phyloP scores from a whole-genome alignment of 208 protist species.

The Trypanosoma boissoni region DNA sequence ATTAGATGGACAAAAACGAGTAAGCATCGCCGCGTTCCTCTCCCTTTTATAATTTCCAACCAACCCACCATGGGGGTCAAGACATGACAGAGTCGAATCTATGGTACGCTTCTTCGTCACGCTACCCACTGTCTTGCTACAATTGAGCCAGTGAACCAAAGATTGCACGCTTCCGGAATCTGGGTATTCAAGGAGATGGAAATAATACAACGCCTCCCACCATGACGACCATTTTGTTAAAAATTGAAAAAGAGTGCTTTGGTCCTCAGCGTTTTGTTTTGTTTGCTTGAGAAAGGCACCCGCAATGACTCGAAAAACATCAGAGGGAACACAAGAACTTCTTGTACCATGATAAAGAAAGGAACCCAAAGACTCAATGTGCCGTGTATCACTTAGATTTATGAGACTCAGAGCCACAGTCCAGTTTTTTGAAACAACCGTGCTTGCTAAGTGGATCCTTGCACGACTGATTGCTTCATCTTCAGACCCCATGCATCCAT shows the following conservation, averaged over 20 bases:
- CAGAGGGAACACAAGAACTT: slow-evolving; percentile 13
- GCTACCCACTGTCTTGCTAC: slow-evolving; percentile 2
- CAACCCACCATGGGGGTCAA: background rate
- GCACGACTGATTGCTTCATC: slow-evolving; percentile 30
- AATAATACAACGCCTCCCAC: slow-evolving; percentile 18
- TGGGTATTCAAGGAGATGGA: slow-evolving; percentile 9
- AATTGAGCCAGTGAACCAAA: slow-evolving; percentile 13
- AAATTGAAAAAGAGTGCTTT: slow-evolving; percentile 21
- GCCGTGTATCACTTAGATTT: slow-evolving; percentile 11
- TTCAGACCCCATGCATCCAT: slow-evolving; percentile 22
- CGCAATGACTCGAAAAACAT: slow-evolving; percentile 5
- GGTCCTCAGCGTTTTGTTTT: slow-evolving; percentile 4
- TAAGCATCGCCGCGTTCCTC: background rate
- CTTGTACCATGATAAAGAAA: slow-evolving; percentile 26
- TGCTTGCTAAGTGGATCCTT: slow-evolving; percentile 39
- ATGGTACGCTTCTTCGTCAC: slow-evolving; percentile 6
- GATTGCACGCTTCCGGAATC: slow-evolving; percentile 4
- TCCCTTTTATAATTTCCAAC: background rate
- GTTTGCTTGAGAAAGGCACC: slow-evolving; percentile 2
- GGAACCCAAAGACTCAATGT: slow-evolving; percentile 9
- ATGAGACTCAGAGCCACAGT: slow-evolving; percentile 37
- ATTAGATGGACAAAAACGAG: background rate
- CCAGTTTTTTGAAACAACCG: slow-evolving; percentile 48
- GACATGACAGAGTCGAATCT: slow-evolving; percentile 1
- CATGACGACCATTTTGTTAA: slow-evolving; percentile 23